Conservation (phyloP, 805 yeast genomes). For the Hermanozyma aechmeae region DNA sequence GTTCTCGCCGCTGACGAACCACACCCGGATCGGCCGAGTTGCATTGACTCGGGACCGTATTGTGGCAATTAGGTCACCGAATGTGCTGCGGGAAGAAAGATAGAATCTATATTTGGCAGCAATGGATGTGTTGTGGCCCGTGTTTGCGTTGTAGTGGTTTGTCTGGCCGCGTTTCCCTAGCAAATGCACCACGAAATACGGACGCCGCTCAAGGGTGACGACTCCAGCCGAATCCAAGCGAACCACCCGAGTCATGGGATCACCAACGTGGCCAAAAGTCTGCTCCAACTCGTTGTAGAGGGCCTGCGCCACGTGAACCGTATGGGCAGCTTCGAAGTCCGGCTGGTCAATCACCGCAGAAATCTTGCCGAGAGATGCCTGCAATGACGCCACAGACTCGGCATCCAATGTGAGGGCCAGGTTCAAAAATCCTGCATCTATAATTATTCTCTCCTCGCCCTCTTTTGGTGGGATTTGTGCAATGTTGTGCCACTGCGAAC, state of each 20-base stretch:
- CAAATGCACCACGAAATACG: conserved; percentile 25
- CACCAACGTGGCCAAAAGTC: conserved; percentile 46
- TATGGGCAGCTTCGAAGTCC: conserved; percentile 10
- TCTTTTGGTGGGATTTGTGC: too few relatives aligned
- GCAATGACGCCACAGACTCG: background rate
- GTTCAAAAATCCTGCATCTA: background rate
- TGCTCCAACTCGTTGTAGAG: conserved; percentile 35
- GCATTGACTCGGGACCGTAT: conserved; percentile 14
- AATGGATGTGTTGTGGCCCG: conserved; percentile 1
- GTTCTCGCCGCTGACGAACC: conserved; percentile 24
- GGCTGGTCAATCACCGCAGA: background rate
- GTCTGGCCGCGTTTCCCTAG: conserved; percentile 12
- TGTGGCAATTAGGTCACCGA: conserved; percentile 21
- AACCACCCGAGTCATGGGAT: conserved; percentile 23
- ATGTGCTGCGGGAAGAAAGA: conserved; percentile 25
- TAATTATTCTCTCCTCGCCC: too few relatives aligned
- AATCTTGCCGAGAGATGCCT: background rate
- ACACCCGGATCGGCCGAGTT: conserved; percentile 19
- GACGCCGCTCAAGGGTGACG: conserved; percentile 23
- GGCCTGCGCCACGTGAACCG: conserved; percentile 27
- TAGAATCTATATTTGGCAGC: conserved; percentile 6
- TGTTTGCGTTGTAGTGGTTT: conserved; percentile 1
- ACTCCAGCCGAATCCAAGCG: conserved; percentile 17
- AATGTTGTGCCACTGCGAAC: too few relatives aligned
- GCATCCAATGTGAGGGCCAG: background rate